Evolutionary conservation across 73 alveolate genomes (phyloP).

Genomic region (Paramecium bursaria): DNA sequence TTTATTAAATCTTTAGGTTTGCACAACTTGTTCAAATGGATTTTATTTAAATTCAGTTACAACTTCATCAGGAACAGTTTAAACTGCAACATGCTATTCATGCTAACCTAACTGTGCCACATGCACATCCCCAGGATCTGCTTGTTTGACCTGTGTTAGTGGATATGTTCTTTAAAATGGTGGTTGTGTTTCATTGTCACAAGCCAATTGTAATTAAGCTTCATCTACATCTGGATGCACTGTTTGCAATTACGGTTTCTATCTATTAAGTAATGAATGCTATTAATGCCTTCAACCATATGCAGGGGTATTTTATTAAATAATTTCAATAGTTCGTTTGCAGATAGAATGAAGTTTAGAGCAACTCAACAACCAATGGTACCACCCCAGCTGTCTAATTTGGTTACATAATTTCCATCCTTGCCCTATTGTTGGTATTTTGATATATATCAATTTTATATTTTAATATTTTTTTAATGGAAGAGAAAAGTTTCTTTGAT

Average conservation of each 20-base stretch:
- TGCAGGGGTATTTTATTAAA: conserved; percentile 29
- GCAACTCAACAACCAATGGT: no score
- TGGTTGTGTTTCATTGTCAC: background rate
- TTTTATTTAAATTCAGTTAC: no score
- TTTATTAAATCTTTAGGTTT: no score
- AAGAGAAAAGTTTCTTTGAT: no score
- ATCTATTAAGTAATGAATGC: conserved; percentile 5
- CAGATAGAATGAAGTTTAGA: no score
- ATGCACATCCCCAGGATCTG: conserved; percentile 36
- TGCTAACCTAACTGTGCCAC: conserved; percentile 27
- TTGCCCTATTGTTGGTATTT: no score
- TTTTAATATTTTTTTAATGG: no score
- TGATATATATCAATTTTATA: no score
- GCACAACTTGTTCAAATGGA: no score
- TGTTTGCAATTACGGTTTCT: conserved; percentile 47
- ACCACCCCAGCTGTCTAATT: no score
- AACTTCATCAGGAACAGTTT: background rate
- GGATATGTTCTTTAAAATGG: conserved; percentile 52
- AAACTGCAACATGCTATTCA: background rate
- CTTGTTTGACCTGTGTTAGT: conserved; percentile 2
- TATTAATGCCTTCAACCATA: conserved; percentile 15
- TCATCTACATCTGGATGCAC: conserved; percentile 9
- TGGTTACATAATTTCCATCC: no score
- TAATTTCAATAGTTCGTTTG: no score
- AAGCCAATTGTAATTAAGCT: conserved; percentile 32